phyloP scores from a whole-genome alignment of 2,329 filamentous ascomycete genomes.

The Xylariaceae sp. region DNA sequence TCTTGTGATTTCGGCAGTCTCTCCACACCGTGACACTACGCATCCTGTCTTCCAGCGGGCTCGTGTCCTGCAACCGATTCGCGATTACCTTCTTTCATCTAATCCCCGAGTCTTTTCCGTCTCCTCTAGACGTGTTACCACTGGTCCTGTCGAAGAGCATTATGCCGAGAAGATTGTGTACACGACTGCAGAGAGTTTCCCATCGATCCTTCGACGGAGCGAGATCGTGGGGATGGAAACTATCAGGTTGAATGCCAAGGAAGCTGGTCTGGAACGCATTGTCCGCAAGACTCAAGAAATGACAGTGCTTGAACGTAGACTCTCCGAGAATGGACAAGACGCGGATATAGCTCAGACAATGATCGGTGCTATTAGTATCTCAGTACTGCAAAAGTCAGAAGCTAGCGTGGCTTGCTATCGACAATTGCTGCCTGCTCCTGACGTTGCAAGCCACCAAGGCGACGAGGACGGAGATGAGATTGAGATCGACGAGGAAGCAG shows the following conservation, averaged over 20 bases:
- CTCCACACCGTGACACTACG: slow-evolving; percentile 73
- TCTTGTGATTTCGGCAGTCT: slow-evolving; percentile 76
- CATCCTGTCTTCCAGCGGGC: slow-evolving; percentile 86
- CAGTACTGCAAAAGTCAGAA: slow-evolving; percentile 72
- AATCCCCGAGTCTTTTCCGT: slow-evolving; percentile 77
- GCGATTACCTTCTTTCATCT: slow-evolving; percentile 77
- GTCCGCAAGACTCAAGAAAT: slow-evolving; percentile 89
- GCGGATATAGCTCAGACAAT: slow-evolving; percentile 66
- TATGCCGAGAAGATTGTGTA: slow-evolving; percentile 82
- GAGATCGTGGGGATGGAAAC: slow-evolving; percentile 73
- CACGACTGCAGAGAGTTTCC: slow-evolving; percentile 81
- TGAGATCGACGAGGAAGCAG: slow-evolving; percentile 41
- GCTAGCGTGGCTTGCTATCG: slow-evolving; percentile 78
- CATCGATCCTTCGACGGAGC: slow-evolving; percentile 83
- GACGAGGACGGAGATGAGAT: slow-evolving; percentile 40
- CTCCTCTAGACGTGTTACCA: slow-evolving; percentile 68
- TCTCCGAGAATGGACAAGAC: slow-evolving; percentile 71
- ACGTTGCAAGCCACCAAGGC: slow-evolving; percentile 42
- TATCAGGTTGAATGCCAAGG: slow-evolving; percentile 67
- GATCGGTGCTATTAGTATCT: slow-evolving; percentile 72
- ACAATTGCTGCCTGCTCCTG: slow-evolving; percentile 60
- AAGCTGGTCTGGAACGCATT: slow-evolving; percentile 88
- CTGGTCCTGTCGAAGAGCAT: slow-evolving; percentile 68
- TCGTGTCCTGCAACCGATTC: slow-evolving; percentile 76
- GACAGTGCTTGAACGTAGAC: slow-evolving; percentile 68